Base-by-base conservation (phyloP, 345 rosid species). In the Pistacia atlantica region DNA sequence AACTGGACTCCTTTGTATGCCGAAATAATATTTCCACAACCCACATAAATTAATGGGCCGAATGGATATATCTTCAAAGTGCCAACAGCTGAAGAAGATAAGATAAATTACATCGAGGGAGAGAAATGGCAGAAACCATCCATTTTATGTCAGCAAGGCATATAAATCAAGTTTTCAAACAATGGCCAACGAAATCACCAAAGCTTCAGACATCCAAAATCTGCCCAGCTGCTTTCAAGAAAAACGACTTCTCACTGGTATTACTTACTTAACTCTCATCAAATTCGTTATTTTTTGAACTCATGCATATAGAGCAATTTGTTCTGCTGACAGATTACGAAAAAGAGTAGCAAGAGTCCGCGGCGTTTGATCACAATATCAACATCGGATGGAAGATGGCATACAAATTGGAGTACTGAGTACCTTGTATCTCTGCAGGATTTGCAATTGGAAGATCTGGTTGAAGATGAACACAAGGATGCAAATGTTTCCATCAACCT, bases 371-470 rank as follows among this genome's bases (percentile, higher is more conserved):
- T 95, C 69, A 86, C 84, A 0, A 71, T 95, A 64, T 90, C 97
- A 7, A 88, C 97, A 7, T 83, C 87, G 1, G 87, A 87, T 38
- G 91, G 93, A n/a, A 92, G 79, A 80, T 89, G 97, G 96, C 85
- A 83, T 37, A 95, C 93, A 20, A 80, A 73, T 2, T 95, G 95
- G 97, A 88, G 65, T 58, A 79, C 78, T 70, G 89, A 93, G 4
- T 89, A 84, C 76, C 55, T 83, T n/a, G 68, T 95, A 58, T 86
- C 97, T 60, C 87, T 95, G 20, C 83, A 66, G 46, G 94, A 91
- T 70, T 89, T 95, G 48, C 72, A 68, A 31, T 87, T 93, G 75
- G 69, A 79, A 51, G 98, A 95, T 84, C 84, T 93, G 77, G 79
- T 95, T 61, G 97, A 94, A 80, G 91, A 79, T 31, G 85, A 87